These are phyloP conservation scores for Rhizopus arrhizus DNA, from an alignment of 371 early-diverging fungal genomes.

Conservation along the genomic window DNA sequence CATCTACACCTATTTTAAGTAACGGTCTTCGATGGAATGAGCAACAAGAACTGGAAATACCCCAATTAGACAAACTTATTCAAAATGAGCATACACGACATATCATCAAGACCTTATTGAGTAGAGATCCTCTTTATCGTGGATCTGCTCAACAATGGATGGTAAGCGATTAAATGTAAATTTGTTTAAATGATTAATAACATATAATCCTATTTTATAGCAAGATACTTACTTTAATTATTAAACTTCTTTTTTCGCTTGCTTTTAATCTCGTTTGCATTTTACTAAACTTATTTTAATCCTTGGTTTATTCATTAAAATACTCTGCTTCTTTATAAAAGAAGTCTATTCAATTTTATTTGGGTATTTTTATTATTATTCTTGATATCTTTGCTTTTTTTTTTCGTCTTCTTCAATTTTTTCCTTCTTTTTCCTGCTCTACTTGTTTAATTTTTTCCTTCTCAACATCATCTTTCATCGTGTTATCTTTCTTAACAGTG, in stretches of 20 bases:
- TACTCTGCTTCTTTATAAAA: no score
- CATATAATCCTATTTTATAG: constrained; percentile 3
- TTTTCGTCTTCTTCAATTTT: no score
- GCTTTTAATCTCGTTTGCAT: neutral
- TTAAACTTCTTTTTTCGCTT: neutral
- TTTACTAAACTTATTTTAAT: no score
- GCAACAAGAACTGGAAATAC: constrained; percentile 50
- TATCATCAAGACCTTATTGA: constrained; percentile 39
- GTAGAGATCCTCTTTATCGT: constrained; percentile 46
- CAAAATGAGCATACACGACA: constrained; percentile 38
- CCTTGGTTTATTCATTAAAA: no score
- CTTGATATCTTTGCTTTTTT: no score
- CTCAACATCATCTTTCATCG: no score
- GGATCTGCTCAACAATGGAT: constrained; percentile 41
- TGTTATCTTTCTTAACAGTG: no score
- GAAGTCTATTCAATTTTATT: no score
- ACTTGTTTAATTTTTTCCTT: no score
- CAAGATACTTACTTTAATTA: constrained; percentile 19
- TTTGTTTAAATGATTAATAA: neutral
- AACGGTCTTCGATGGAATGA: constrained; percentile 54
- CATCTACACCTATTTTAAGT: constrained; percentile 49
- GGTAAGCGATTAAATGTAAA: constrained; percentile 23
- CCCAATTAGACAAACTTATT: constrained; percentile 41
- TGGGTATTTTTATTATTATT: no score
- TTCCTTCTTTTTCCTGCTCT: no score